Percentiles rank a stretch among this genome's conserved stretches.
Evolutionary conservation across 2,329 filamentous ascomycete species (phyloP).

Genomic region (Mycosphaerella sp.): DNA sequence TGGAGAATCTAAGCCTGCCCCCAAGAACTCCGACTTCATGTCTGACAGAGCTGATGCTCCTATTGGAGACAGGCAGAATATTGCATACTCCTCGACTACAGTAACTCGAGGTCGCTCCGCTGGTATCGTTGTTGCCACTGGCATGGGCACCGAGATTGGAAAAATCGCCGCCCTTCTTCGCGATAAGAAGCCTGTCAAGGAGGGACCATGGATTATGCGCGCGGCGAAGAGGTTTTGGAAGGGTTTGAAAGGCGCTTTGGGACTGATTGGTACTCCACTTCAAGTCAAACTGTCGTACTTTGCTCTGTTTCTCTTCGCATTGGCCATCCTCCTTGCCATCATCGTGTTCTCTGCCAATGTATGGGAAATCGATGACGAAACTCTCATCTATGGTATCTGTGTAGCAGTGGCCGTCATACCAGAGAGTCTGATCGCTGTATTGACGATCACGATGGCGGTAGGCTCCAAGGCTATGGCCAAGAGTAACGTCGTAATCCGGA

Average conservation of each 20-base stretch:
- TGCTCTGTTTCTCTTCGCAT: constrained; percentile 68
- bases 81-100: constrained; percentile 58
- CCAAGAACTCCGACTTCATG: constrained; percentile 28
- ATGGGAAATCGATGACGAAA: constrained; percentile 37
- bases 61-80: constrained; percentile 57
- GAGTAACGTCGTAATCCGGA: constrained; percentile 58
- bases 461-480: constrained; percentile 58
- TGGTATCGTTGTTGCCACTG: constrained; percentile 52
- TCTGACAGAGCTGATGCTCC: constrained; percentile 40
- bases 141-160: constrained; percentile 62
- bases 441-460: constrained; percentile 61
- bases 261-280: constrained; percentile 63
- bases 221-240: constrained; percentile 44
- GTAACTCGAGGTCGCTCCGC: constrained; percentile 57
- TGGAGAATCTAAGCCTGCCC: constrained; percentile 55
- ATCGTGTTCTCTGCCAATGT: constrained; percentile 60
- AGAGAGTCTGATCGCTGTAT: constrained; percentile 54
- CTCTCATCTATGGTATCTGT: constrained; percentile 45
- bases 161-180: constrained; percentile 49
- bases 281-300: constrained; percentile 81
- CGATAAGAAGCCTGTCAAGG: constrained; percentile 28
- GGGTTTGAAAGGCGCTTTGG: constrained; percentile 41
- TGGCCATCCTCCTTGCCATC: constrained; percentile 63
- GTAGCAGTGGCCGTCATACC: constrained; percentile 44
- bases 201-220: constrained; percentile 17